Conservation (phyloP, 257 asterid genomes). For the Catharanthus roseus region DNA sequence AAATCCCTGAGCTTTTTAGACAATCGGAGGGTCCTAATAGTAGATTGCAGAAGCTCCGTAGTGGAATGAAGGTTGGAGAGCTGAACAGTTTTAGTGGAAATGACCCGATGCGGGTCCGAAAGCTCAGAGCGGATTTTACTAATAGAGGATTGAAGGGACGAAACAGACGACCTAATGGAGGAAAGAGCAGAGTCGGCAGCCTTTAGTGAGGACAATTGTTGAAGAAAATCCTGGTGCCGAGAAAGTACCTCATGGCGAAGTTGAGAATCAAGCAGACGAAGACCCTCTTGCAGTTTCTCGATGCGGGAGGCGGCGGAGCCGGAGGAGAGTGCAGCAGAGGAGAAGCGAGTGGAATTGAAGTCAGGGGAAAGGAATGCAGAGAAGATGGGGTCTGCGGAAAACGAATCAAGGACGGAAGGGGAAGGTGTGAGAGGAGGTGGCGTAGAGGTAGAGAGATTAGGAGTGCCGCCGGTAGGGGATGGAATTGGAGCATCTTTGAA, state of each 20-base stretch:
- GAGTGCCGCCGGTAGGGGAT: slow-evolving; percentile 19
- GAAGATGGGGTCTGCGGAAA: slow-evolving; percentile 80
- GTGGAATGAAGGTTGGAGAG: slow-evolving; percentile 66
- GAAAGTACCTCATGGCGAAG: slow-evolving; percentile 86
- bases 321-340: slow-evolving; percentile 94
- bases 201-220: slow-evolving; percentile 76
- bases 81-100: slow-evolving; percentile 64
- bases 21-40: slow-evolving; percentile 55
- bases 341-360: slow-evolving; percentile 81
- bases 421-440: slow-evolving; percentile 24
- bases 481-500: slow-evolving; percentile 35
- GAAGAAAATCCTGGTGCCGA: slow-evolving; percentile 74
- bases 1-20: slow-evolving; percentile 61
- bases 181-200: slow-evolving; percentile 71
- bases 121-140: slow-evolving; percentile 70
- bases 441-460: slow-evolving; percentile 22
- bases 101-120: slow-evolving; percentile 69
- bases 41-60: slow-evolving; percentile 51
- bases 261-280: slow-evolving; percentile 72
- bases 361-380: slow-evolving; percentile 79
- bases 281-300: slow-evolving; percentile 85
- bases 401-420: slow-evolving; percentile 44
- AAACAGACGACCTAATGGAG: slow-evolving; percentile 66
- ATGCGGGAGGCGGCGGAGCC: slow-evolving; percentile 94
- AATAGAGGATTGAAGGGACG: slow-evolving; percentile 71